These are phyloP conservation scores for Aspergillus sp. DNA, from an alignment of 2,329 filamentous ascomycete species.

Conservation along the genomic window DNA sequence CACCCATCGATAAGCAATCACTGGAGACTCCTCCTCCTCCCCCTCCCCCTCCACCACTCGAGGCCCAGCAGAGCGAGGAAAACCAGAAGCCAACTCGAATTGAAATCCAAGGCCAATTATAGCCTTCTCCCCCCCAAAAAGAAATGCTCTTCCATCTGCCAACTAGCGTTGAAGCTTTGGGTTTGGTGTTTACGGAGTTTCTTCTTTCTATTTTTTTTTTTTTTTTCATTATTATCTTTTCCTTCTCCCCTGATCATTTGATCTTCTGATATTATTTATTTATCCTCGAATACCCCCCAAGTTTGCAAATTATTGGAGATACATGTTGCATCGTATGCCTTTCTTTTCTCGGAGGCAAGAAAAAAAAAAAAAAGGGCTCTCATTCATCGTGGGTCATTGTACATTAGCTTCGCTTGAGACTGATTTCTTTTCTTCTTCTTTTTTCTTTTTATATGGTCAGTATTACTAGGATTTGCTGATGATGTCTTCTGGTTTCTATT, in stretches of 20 bases:
- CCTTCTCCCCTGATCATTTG: neutral
- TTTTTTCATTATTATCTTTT: neutral
- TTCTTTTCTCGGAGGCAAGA: neutral
- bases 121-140: neutral
- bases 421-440: neutral
- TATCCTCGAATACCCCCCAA: neutral
- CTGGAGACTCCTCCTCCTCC: conserved; percentile 19
- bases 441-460: neutral
- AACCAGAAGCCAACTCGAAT: neutral
- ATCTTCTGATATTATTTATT: neutral
- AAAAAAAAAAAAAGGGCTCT: no score
- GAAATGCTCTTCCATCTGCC: neutral
- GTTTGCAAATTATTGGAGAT: no score
- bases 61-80: conserved; percentile 16
- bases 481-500: neutral
- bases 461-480: neutral
- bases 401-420: conserved; percentile 4
- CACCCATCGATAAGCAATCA: conserved; percentile 14
- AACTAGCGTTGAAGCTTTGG: neutral
- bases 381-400: conserved; percentile 1
- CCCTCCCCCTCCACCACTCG: conserved; percentile 28
- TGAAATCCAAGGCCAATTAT: neutral
- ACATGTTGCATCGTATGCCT: neutral
- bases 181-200: conserved; percentile 6
- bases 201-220: conserved; percentile 4